phyloP scores from a whole-genome alignment of 495 filamentous ascomycete species.

The Parathielavia hyrcaniae region DNA sequence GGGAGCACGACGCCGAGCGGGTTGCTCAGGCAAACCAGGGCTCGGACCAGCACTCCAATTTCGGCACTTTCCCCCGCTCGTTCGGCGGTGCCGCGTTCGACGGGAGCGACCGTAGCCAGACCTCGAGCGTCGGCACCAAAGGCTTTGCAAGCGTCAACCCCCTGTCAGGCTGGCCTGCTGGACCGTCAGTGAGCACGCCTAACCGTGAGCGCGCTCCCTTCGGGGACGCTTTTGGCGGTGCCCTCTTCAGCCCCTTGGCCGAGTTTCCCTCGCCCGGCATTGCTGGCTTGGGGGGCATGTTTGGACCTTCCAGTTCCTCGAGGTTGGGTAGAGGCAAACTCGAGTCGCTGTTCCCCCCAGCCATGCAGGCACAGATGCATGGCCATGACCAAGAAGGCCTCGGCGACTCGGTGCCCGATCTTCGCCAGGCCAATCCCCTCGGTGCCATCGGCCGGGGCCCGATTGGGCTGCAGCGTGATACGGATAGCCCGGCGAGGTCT shows the following conservation, averaged over 20 bases:
- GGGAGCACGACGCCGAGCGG: constrained; percentile 56
- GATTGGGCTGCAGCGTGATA: constrained; percentile 47
- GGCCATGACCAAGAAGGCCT: constrained; percentile 52
- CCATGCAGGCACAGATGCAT: constrained; percentile 86
- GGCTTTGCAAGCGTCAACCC: constrained; percentile 62
- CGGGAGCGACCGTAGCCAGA: constrained; percentile 76
- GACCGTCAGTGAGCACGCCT: constrained; percentile 64
- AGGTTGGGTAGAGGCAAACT: constrained; percentile 68
- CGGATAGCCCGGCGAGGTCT: constrained; percentile 57
- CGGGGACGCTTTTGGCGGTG: constrained; percentile 58
- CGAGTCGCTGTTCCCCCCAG: constrained; percentile 75
- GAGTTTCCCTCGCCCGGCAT: constrained; percentile 73
- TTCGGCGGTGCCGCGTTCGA: constrained; percentile 54
- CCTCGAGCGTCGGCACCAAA: constrained; percentile 73
- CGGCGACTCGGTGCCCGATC: constrained; percentile 46
- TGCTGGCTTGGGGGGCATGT: constrained; percentile 49
- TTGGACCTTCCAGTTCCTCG: constrained; percentile 39
- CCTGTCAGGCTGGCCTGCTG: constrained; percentile 60
- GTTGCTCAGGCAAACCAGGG: constrained; percentile 33
- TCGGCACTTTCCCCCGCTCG: constrained; percentile 42
- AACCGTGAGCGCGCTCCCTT: constrained; percentile 65
- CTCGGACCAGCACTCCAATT: constrained; percentile 41
- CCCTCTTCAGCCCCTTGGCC: constrained; percentile 61
- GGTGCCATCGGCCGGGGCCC: constrained; percentile 52
- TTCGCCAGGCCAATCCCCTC: constrained; percentile 45